Evolutionary conservation across 1,139 yeast species (phyloP), one percentile per base, ranked within the genome.

Genomic region (Candida gigantensis): DNA sequence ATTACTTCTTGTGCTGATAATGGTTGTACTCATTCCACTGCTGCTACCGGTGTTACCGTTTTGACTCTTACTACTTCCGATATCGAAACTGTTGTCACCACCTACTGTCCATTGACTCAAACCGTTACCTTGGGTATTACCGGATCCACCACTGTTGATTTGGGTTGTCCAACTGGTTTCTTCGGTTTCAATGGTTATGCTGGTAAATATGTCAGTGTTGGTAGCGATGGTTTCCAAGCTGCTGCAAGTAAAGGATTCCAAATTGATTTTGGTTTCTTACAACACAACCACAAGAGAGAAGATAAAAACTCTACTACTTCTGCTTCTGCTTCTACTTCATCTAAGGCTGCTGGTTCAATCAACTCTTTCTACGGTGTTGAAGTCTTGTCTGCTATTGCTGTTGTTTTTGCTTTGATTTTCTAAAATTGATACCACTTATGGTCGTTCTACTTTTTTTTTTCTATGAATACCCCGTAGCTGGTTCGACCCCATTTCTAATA

Each of bases 31-130:
- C 28, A 21, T n/a, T 18, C 36, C 8, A 21, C 36, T 17, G 36
- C 30, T 17, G 18, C 35, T 3, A 37, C 41, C 18, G 41, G 37
- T 27, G 33, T 37, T n/a, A 37, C 41, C 13, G 32, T 30, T 19
- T 18, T 35, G n/a, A 37, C 41, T 13, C 15, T 35, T 11, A 37
- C 41, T 9, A 29, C 20, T 12, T 23, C 30, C 19, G 36, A 39
- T 11, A 19, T 36, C 17, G 4, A 16, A 3, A 35, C 43, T 15
- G 31, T 36, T 11, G 21, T 30, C 31, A 40, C 43, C 23, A 40
- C 41, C n/a, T 38, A 32, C 34, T 40, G 43, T 32, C 43, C 44
- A 23, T 27, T 39, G 12, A 35, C 41, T 18, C 26, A 34, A 13
- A 30, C 38, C 5, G 25, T 25, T 16, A 33, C 36, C 11, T 33